Percentiles rank a stretch among this genome's conserved stretches.
Conservation (phyloP, 2,329 filamentous ascomycete species). For the Lasiodiplodia theobromae region DNA sequence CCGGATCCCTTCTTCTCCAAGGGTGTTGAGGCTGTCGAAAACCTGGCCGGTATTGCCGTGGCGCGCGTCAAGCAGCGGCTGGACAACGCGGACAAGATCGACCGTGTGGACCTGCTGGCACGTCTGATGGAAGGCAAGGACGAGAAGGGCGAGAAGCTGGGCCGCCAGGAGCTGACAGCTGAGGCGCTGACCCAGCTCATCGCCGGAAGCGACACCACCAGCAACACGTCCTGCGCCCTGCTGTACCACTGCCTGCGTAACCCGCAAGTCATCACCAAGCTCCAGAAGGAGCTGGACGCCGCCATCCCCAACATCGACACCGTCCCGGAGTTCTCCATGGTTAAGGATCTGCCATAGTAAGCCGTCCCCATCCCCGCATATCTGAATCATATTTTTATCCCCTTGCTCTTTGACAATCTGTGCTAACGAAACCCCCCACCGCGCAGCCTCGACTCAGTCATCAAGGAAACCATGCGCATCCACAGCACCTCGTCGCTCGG, state of each 20-base stretch:
- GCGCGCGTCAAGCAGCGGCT: constrained; percentile 79
- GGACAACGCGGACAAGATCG: constrained; percentile 67
- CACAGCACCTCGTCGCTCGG: constrained; percentile 88
- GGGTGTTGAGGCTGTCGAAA: constrained; percentile 76
- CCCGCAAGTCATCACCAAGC: constrained; percentile 72
- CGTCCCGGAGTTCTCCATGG: constrained; percentile 75
- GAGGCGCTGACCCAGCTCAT: constrained; percentile 91
- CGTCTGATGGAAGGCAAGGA: constrained; percentile 87
- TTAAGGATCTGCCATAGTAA: constrained; percentile 76
- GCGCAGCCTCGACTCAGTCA: constrained; percentile 67
- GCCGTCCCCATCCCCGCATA: neutral
- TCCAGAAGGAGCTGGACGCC: constrained; percentile 79
- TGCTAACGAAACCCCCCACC: neutral
- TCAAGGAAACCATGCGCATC: constrained; percentile 84
- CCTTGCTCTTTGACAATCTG: neutral
- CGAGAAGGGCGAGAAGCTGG: constrained; percentile 76
- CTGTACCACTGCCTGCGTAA: constrained; percentile 77
- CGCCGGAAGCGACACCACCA: constrained; percentile 78
- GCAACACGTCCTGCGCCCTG: constrained; percentile 82
- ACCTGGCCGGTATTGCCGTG: constrained; percentile 86
- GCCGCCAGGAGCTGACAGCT: constrained; percentile 81
- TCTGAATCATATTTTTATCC: neutral
- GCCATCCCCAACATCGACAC: constrained; percentile 65
- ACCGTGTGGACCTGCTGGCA: constrained; percentile 80
- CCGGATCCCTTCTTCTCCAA: constrained; percentile 83